Conservation (phyloP, 139 green algal species). For the Volvox africanus region DNA sequence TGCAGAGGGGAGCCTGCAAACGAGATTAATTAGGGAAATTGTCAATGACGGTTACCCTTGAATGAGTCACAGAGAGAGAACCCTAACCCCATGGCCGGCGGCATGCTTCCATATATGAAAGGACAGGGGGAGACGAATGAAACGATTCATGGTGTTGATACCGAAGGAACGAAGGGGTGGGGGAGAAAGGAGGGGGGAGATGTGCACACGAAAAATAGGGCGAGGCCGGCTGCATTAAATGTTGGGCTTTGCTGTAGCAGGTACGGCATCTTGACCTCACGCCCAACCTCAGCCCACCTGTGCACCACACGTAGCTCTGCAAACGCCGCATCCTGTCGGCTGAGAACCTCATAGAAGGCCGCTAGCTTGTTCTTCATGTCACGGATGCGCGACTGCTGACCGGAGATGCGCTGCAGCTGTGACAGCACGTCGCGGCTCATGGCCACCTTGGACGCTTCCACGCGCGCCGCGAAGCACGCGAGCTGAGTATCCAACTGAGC, state of each 20-base stretch:
- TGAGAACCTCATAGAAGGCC: conserved; percentile 76
- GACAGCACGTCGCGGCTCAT: conserved; percentile 83
- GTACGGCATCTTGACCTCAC: neutral
- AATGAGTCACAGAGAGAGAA: no score
- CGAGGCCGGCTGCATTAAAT: no score
- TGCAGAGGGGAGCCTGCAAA: conserved; percentile 69
- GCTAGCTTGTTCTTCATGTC: conserved; percentile 88
- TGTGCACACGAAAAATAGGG: no score
- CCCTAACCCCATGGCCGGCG: no score
- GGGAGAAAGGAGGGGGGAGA: no score
- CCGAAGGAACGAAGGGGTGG: no score
- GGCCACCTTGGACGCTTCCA: conserved; percentile 41
- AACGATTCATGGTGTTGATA: no score
- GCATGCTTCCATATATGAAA: no score
- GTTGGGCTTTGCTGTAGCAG: no score
- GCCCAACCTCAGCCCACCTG: conserved; percentile 38
- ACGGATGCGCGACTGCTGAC: conserved; percentile 87
- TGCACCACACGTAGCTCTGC: conserved; percentile 76
- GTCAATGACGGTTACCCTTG: no score
- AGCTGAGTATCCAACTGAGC: conserved; percentile 33
- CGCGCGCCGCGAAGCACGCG: neutral
- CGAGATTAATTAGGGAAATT: no score
- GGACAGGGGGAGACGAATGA: no score
- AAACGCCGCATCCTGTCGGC: conserved; percentile 75
- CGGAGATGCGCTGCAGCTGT: conserved; percentile 82